Evolutionary conservation across 2,329 filamentous ascomycete species (phyloP), one percentile per base, ranked within the genome.

Genomic region (Claviceps humidiphila): DNA sequence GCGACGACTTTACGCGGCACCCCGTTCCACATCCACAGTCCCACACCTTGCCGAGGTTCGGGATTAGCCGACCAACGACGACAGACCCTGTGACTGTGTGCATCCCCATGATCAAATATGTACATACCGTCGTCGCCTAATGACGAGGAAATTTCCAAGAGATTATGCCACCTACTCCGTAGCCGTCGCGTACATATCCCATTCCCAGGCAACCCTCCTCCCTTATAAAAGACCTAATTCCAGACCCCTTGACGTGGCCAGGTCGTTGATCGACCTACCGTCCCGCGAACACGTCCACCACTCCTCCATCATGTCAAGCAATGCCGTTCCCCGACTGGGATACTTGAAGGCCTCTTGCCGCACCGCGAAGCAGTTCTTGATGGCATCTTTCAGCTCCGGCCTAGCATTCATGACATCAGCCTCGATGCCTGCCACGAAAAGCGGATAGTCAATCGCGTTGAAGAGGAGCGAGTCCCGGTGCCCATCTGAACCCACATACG

Each of bases 361-460:
- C 30, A 51, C 42, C 14, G 49, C 34, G 4, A 51, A 51, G 16
- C 49, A 51, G 5, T 45, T 39, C 49, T 51, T 51, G 20, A 51
- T 46, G 30, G 49, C 42, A 2, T 14, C 49, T 14, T 40, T 51
- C 20, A 51, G 49, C 49, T 46, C 49, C 3, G 49, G 40, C 4
- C 17, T 45, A 2, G 4, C 40, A 13, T 46, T 46, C 49, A 51
- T 51, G 7, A 51, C 42, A 11, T 46, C 49, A 13, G 42, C 30
- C 16, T 51, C 41, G 14, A 51, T 46, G 16, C 49, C 49, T 3
- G 49, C 49, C 34, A 46, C 30, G 5, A 51, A 46, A 11, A 51
- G 42, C 16, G 49, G 49, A 40, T 51, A 51, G 41, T 51, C 49
- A 37, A 51, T 51, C 16, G 49, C 41, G 22, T 51, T 51, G 42